These are phyloP conservation scores for Yamadazyma atmosphaerica DNA, from an alignment of 1,139 yeast species.

Conservation along the genomic window DNA sequence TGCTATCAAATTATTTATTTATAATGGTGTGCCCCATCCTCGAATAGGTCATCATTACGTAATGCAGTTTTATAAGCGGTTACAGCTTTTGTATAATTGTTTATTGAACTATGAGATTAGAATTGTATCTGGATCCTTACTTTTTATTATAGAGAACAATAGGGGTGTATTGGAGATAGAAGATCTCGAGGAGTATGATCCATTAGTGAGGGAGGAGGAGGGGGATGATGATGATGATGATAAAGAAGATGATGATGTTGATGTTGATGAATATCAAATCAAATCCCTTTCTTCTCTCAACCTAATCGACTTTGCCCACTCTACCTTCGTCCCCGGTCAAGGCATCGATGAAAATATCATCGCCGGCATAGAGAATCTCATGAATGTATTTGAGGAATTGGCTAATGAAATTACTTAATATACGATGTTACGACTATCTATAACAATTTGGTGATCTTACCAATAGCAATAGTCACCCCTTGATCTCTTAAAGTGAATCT, in stretches of 20 bases:
- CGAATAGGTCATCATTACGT: conserved; percentile 12
- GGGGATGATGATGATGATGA: no score
- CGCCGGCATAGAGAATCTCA: conserved; percentile 63
- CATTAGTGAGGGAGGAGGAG: no score
- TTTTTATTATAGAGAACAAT: conserved; percentile 77
- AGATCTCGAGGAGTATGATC: conserved; percentile 24
- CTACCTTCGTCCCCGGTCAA: conserved; percentile 58
- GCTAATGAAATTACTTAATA: conserved; percentile 3
- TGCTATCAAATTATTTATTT: conserved; percentile 57
- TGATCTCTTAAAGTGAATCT: conserved; percentile 98
- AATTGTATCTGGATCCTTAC: conserved; percentile 70
- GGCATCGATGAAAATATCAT: conserved; percentile 75
- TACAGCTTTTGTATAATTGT: conserved; percentile 66
- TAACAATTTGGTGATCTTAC: conserved; percentile 82
- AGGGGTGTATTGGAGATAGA: conserved; percentile 42
- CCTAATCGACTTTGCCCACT: conserved; percentile 90
- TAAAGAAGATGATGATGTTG: no score
- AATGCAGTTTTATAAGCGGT: conserved; percentile 51
- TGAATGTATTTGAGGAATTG: conserved; percentile 39
- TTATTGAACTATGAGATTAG: conserved; percentile 62
- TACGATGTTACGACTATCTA: no score
- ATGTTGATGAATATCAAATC: no score
- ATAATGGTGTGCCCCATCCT: conserved; percentile 12
- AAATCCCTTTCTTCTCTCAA: conserved; percentile 40
- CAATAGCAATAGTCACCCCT: conserved; percentile 97